Base-by-base conservation (phyloP, 225 moss, liverwort and hornwort genomes). In the Pseudoscleropodium purum region DNA sequence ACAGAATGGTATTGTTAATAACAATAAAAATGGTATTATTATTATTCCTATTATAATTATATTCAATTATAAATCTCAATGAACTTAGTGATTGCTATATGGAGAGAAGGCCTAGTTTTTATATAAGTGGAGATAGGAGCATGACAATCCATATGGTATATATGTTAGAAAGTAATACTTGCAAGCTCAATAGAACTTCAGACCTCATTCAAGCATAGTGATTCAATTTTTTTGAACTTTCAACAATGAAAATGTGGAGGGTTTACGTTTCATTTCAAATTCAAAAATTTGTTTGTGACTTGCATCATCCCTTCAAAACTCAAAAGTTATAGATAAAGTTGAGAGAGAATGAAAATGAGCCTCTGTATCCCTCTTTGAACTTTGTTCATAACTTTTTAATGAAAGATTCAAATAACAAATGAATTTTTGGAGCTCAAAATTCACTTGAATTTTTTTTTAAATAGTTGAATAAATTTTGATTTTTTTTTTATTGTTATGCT, bases 311-410 rank as follows among this genome's bases (percentile, higher is more conserved):
- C n/a, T n/a, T n/a, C n/a, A n/a, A n/a, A n/a, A 51, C 8, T 76
- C 1, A 51, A 51, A 33, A 51, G 2, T 33, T 33, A 20, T 13
- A 2, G 20, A 49, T 2, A 33, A 49, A 41, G 8, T 16, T 43
- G 1, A 16, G 1, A 33, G 13, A 33, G 13, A 52, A 52, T 52
- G 23, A 76, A 77, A 77, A 34, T 23, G 8, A 52, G 52, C 7
- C 13, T 54, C 54, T 2, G 1, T 24, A 9, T 1, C 4, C 8
- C 0, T 25, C 4, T 37, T 0, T 0, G 4, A 24, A 36, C 1
- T 54, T 78, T 78, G 24, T 78, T 9, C 1, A 56, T 25, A 37
- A 56, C 5, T 78, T 56, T 78, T 9, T 25, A 37, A 56, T 78
- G 4, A 6, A 56, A 56, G 6, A 5, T 37, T 37, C 25, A 25